Evolutionary conservation across 2,329 filamentous ascomycete species (phyloP).

Genomic region (Tolypocladium pustulatum): DNA sequence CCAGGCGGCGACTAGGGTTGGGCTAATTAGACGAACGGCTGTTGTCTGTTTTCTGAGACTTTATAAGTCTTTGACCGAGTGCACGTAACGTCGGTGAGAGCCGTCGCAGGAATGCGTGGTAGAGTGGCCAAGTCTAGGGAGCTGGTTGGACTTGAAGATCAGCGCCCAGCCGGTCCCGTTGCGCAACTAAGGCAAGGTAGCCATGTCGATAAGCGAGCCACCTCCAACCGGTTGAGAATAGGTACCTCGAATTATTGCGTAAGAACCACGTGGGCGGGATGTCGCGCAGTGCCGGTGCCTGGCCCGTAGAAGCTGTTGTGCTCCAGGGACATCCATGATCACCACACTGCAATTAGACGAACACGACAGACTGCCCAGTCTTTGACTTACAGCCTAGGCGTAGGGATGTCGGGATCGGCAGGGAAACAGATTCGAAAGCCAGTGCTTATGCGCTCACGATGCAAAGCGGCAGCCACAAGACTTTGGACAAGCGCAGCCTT

Average conservation of each 20-base stretch:
- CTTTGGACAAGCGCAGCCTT: no score
- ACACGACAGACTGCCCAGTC: background rate
- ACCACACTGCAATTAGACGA: background rate
- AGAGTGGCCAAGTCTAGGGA: background rate
- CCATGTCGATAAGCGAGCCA: background rate
- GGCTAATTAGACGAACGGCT: background rate
- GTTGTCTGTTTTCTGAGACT: background rate
- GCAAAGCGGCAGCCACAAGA: no score
- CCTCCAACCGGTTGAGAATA: background rate
- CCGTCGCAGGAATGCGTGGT: background rate
- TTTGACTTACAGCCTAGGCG: no score
- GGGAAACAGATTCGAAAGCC: no score
- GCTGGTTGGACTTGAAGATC: background rate
- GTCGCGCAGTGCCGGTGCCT: background rate
- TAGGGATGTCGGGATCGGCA: no score
- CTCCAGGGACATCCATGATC: background rate
- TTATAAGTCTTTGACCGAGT: background rate
- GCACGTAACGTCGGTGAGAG: background rate
- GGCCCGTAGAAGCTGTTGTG: no score
- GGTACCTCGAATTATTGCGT: background rate
- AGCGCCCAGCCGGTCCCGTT: background rate
- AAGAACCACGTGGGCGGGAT: background rate
- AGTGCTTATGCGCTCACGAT: no score
- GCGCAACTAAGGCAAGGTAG: background rate
- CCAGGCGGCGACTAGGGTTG: background rate